Evolutionary conservation across 257 asterid genomes (phyloP).

Genomic region (Plectranthus barbatus): DNA sequence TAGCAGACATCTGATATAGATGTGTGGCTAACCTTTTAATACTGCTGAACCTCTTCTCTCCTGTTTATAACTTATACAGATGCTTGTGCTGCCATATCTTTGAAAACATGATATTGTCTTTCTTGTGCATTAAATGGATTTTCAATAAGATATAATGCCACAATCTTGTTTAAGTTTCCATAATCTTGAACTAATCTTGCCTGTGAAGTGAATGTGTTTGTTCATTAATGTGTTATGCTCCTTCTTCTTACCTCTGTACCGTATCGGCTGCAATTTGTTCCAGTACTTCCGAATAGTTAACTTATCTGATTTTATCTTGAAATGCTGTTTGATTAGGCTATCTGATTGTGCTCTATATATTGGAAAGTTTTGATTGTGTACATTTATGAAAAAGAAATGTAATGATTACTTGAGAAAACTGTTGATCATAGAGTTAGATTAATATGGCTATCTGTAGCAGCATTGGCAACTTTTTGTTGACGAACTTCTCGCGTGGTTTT

Average conservation of each 20-base stretch:
- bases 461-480: neutral
- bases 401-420: too few species aligned
- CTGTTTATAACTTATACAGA: neutral
- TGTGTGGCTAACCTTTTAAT: neutral
- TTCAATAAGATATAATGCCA: neutral
- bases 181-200: neutral
- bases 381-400: too few species aligned
- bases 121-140: too few species aligned
- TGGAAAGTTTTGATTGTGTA: too few species aligned
- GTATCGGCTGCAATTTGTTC: too few species aligned
- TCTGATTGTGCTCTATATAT: too few species aligned
- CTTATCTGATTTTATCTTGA: neutral
- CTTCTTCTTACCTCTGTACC: too few species aligned
- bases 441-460: too few species aligned
- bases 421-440: too few species aligned
- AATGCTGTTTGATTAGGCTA: neutral
- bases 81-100: neutral
- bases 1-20: too few species aligned
- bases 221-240: too few species aligned
- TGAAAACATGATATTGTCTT: neutral
- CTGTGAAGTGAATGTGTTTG: neutral
- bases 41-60: neutral
- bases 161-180: neutral
- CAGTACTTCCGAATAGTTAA: too few species aligned
- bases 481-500: neutral